Evolutionary conservation across 257 asterid genomes (phyloP).

Genomic region (Ligustrum vulgare): DNA sequence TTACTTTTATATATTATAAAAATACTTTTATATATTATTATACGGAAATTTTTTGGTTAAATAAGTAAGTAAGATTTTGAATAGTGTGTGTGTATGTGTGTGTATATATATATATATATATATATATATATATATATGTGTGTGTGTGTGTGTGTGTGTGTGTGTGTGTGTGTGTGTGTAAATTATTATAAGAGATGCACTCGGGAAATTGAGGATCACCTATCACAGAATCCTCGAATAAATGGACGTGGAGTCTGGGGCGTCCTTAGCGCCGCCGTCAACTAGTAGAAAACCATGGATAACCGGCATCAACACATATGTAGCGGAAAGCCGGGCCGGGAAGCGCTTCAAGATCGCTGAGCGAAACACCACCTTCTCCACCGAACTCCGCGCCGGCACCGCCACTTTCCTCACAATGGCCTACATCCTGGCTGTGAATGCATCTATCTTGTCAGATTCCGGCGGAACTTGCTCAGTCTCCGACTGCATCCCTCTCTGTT

Average conservation of each 20-base stretch:
- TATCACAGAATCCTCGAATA: background rate
- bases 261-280: conserved; percentile 32
- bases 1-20: no score
- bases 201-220: background rate
- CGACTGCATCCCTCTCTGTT: conserved; percentile 79
- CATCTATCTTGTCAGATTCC: conserved; percentile 84
- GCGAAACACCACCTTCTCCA: conserved; percentile 82
- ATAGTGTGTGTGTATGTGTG: no score
- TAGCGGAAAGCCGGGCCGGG: conserved; percentile 57
- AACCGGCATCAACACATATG: conserved; percentile 55
- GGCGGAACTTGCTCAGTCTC: conserved; percentile 94
- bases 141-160: no score
- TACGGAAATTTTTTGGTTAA: no score
- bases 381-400: conserved; percentile 99
- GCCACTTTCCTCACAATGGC: conserved; percentile 98
- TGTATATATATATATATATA: no score
- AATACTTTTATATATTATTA: no score
- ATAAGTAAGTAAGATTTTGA: no score
- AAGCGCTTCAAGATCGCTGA: conserved; percentile 68
- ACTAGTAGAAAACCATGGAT: conserved; percentile 25
- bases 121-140: no score
- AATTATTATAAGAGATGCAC: background rate
- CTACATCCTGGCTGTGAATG: conserved; percentile 95
- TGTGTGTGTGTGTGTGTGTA: no score
- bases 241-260: conserved; percentile 61